Base-by-base conservation (phyloP, 352 stramenopile genomes). In the Globisporangium solare region DNA sequence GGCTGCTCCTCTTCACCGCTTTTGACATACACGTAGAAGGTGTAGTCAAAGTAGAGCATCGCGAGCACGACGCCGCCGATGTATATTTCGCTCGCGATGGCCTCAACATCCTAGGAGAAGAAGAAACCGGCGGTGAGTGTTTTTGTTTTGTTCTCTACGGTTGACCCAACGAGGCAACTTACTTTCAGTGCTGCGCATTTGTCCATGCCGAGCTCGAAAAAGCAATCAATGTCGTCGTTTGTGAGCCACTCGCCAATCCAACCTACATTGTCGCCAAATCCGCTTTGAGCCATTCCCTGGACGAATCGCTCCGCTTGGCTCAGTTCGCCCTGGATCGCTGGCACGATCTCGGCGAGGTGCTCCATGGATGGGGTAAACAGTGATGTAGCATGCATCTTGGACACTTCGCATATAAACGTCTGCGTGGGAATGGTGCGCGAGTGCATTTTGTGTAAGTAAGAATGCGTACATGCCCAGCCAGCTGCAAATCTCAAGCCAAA, bases 11-110 rank as follows among this genome's bases (percentile, higher is more conserved):
- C 82, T 39, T 92, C 79, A 22, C 84, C 88, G 50, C 84, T 91
- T 60, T 91, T 74, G 13, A 98, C 66, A 51, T 92, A 86, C 18
- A 98, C 76, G 71, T 97, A 98, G 60, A 97, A 97, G 10, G 78
- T 96, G 51, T 82, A 87, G 61, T 94, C 76, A 63, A 92, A 97
- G 68, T 96, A 97, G n/a, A 98, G 83, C 60, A 92, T 70, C 12
- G 97, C 92, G 21, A 96, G 74, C 56, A 98, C 86, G 31, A 98
- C 76, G 8, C 86, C 90, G 24, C 81, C 86, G 14, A 97, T 76
- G 68, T 98, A 97, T 24, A 88, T 87, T 71, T 98, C 98, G 63
- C 81, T 97, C n/a, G 89, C 92, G 58, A 98, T 90, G 12, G 96
- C 76, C 63, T 98, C 92, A 24, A 98, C 86, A 47, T 96, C 83